Base-by-base conservation (phyloP, 176 grass and related monocot genomes). In the Juncus effusus region DNA sequence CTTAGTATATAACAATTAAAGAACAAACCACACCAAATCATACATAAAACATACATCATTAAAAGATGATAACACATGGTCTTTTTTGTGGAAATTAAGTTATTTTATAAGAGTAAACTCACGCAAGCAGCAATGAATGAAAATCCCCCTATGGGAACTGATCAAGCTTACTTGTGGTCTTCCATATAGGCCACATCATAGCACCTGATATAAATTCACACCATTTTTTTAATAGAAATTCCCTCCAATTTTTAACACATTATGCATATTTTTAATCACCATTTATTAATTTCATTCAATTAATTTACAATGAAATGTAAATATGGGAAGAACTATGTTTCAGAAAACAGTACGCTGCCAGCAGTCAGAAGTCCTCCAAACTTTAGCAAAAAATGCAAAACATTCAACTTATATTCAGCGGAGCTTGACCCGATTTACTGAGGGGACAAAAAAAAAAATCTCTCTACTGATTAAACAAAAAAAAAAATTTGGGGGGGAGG, bases 71-170 rank as follows among this genome's bases (percentile, higher is more conserved):
- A n/a, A n/a, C n/a, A n/a, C n/a, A n/a, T n/a, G n/a, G n/a, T n/a
- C n/a, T n/a, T n/a, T n/a, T n/a, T n/a, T n/a, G n/a, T n/a, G n/a
- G n/a, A n/a, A n/a, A n/a, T n/a, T n/a, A n/a, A n/a, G n/a, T n/a
- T n/a, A n/a, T n/a, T n/a, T 95, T 63, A 90, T 59, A 95, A 79
- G 70, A 95, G 83, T 56, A 95, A 77, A 75, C 86, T 90, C 56
- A 80, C 87, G 86, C 91, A 95, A 5, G 81, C 91, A 74, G 81
- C 81, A 3, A 95, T 95, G 64, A 95, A 90, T 11, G 86, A 78
- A 80, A 95, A 85, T 53, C 86, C 91, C 61, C 91, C 91, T 11
- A 95, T 55, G 54, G 91, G n/a, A n/a, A n/a, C n/a, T n/a, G 91
- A 51, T 44, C 81, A 81, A 65, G 91, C 77, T 69, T 78, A 83